Evolutionary conservation across 2,329 filamentous ascomycete species (phyloP).

Genomic region (Botrytis deweyae): DNA sequence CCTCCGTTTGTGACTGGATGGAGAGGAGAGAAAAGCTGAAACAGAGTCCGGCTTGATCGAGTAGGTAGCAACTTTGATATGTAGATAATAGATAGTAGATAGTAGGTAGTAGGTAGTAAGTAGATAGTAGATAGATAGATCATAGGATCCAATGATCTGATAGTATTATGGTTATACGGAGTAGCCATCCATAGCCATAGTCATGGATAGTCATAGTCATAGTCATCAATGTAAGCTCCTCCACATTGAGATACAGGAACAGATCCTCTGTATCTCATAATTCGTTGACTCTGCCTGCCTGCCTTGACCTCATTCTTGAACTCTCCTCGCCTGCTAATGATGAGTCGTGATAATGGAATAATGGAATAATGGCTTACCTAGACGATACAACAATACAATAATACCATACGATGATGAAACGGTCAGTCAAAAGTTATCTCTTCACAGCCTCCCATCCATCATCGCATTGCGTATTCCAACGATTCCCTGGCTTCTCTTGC

Average conservation of each 20-base stretch:
- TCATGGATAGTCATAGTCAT: too few species aligned
- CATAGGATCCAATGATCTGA: not conserved
- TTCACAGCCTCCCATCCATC: conserved; percentile 6
- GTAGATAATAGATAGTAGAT: not conserved
- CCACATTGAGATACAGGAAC: not conserved
- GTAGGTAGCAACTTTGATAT: too few species aligned
- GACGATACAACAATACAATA: not conserved
- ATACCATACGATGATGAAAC: not conserved
- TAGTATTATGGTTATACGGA: not conserved
- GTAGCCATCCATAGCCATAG: not conserved
- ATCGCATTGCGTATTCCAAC: not conserved
- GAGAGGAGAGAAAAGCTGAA: too few species aligned
- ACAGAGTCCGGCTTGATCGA: not conserved
- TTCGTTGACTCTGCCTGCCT: not conserved
- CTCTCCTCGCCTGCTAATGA: not conserved
- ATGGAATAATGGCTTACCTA: not conserved
- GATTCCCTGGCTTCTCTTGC: not conserved
- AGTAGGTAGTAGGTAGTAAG: not conserved
- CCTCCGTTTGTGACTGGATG: not conserved
- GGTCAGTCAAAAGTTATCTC: not conserved
- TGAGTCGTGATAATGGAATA: not conserved
- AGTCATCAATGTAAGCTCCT: not conserved
- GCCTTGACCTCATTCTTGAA: not conserved
- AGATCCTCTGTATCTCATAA: not conserved
- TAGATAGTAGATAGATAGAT: not conserved